These are phyloP conservation scores for Arabidopsis hybrid DNA, from an alignment of 441 rosid genomes.

Conservation along the genomic window DNA sequence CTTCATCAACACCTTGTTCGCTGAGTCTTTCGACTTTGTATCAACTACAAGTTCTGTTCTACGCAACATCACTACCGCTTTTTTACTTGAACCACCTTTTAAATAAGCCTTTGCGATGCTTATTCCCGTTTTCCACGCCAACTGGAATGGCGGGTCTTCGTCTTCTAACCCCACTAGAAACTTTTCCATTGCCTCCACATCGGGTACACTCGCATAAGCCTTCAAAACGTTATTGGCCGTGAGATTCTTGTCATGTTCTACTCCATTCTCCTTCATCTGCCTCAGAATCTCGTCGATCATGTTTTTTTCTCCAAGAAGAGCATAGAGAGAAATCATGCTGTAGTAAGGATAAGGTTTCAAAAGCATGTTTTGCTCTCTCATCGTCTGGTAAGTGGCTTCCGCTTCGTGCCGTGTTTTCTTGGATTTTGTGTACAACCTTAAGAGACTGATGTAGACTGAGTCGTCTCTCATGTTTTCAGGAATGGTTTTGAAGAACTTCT, in stretches of 20 bases:
- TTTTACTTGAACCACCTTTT: background rate
- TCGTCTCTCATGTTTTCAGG: slow-evolving; percentile 31
- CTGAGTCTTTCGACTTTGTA: slow-evolving; percentile 1
- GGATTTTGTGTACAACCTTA: slow-evolving; percentile 15
- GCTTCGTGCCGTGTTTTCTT: slow-evolving; percentile 25
- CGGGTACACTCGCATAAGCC: slow-evolving; percentile 27
- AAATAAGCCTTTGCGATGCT: background rate
- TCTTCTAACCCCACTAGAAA: background rate
- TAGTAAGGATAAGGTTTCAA: slow-evolving; percentile 27
- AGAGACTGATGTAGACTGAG: slow-evolving; percentile 29
- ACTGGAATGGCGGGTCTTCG: background rate
- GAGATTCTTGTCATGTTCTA: slow-evolving; percentile 15
- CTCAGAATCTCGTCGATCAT: slow-evolving; percentile 22
- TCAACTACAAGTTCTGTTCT: slow-evolving; percentile 24
- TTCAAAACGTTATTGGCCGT: slow-evolving; percentile 23
- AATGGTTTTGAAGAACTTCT: slow-evolving; percentile 20
- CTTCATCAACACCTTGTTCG: slow-evolving; percentile 15
- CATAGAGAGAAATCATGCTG: slow-evolving; percentile 11
- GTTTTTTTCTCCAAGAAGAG: slow-evolving; percentile 18
- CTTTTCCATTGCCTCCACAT: slow-evolving; percentile 25
- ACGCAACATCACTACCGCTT: slow-evolving; percentile 16
- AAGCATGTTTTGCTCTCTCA: slow-evolving; percentile 15
- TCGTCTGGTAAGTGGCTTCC: slow-evolving; percentile 25
- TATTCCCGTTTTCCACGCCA: background rate
- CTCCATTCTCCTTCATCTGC: slow-evolving; percentile 22